Evolutionary conservation across 108 stramenopile species (phyloP).

Genomic region (Epithemia pelagica): DNA sequence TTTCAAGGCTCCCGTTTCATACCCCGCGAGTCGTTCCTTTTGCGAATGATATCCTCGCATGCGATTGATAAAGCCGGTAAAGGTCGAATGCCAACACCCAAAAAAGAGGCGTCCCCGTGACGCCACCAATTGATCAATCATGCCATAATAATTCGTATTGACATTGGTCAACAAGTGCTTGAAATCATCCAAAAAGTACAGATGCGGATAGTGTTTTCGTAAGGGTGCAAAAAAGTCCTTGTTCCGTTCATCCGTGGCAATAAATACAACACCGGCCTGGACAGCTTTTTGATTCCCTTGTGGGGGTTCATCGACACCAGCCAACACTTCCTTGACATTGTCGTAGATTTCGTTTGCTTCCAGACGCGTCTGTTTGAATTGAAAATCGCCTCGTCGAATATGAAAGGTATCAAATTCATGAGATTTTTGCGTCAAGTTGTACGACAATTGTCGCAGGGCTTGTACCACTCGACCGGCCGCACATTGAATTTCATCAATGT

Average conservation of each 20-base stretch:
- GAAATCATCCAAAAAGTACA: constrained; percentile 80
- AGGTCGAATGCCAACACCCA: constrained; percentile 67
- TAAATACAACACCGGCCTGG: constrained; percentile 26
- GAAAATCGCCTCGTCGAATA: constrained; percentile 68
- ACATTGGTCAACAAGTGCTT: constrained; percentile 48
- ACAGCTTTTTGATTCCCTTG: constrained; percentile 31
- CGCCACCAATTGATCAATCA: constrained; percentile 79
- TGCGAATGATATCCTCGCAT: constrained; percentile 71
- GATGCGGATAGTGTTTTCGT: constrained; percentile 41
- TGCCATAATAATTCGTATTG: constrained; percentile 81
- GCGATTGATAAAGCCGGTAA: constrained; percentile 77
- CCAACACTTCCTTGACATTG: constrained; percentile 13
- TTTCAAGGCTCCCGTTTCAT: constrained; percentile 43
- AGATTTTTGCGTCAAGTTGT: constrained; percentile 2
- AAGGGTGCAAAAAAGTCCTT: constrained; percentile 74
- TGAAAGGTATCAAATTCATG: constrained; percentile 69
- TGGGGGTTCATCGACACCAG: constrained; percentile 13
- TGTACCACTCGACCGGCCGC: constrained; percentile 70
- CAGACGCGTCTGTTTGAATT: constrained; percentile 27
- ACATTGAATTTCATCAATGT: constrained; percentile 75
- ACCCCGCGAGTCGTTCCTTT: constrained; percentile 53
- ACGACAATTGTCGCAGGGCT: constrained; percentile 28
- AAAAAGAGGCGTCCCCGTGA: constrained; percentile 63
- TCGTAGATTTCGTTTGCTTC: constrained; percentile 19
- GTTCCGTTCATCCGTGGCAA: constrained; percentile 62